Evolutionary conservation across 176 grass and related monocot species (phyloP).

Genomic region (Oryza rufipogon): DNA sequence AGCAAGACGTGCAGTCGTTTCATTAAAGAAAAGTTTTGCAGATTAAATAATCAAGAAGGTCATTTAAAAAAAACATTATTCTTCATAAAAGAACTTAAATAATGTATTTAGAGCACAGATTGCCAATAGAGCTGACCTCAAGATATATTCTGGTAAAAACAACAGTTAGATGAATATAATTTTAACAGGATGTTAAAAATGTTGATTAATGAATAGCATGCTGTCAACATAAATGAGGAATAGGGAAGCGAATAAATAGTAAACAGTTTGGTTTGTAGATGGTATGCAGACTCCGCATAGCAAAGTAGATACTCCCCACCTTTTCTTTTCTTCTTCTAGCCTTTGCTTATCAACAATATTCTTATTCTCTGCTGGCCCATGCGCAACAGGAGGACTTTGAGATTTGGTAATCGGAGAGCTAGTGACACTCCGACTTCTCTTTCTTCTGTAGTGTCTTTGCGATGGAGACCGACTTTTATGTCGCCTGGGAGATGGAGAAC

Average conservation of each 20-base stretch:
- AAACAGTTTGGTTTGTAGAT: constrained; percentile 26
- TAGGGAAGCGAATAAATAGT: neutral
- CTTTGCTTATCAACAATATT: constrained; percentile 74
- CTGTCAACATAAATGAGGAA: constrained; percentile 7
- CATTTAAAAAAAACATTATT: neutral
- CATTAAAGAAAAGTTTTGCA: neutral
- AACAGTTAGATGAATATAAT: constrained; percentile 44
- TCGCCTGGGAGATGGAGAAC: constrained; percentile 57
- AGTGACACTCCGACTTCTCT: constrained; percentile 67
- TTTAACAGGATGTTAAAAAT: constrained; percentile 23
- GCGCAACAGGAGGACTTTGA: constrained; percentile 43
- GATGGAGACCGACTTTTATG: constrained; percentile 60
- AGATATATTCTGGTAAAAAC: constrained; percentile 31
- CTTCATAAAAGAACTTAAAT: constrained; percentile 24
- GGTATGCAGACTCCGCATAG: constrained; percentile 21
- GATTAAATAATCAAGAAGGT: constrained; percentile 8
- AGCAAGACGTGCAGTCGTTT: neutral
- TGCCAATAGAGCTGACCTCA: constrained; percentile 46
- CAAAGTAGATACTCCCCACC: constrained; percentile 71
- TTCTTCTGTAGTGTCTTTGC: constrained; percentile 64
- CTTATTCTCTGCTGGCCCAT: constrained; percentile 55
- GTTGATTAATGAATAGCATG: constrained; percentile 18
- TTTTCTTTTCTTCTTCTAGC: constrained; percentile 98
- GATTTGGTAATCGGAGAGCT: constrained; percentile 52
- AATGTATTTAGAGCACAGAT: constrained; percentile 21